Evolutionary conservation across 495 filamentous ascomycete species (phyloP), one percentile per base, ranked within the genome.

Genomic region (Daldinia loculata): DNA sequence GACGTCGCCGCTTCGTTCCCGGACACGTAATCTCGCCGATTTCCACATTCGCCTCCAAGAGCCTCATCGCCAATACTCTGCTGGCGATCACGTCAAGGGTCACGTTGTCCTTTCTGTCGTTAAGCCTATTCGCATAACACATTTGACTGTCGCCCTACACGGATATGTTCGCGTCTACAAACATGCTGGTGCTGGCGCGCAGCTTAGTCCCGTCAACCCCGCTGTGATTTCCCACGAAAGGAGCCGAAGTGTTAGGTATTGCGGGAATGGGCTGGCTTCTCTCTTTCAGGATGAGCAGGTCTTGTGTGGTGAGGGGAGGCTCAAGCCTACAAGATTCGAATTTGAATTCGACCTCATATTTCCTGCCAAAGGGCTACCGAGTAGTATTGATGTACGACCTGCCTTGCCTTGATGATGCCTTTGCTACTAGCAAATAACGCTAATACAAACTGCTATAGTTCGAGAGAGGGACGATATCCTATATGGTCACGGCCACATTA

Each of bases 221-320:
- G 82, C 71, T 68, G 77, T 81, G 60, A 76, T 74, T 51, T 75
- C 77, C 34, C 80, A 77, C 64, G 73, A 63, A 70, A 73, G 60
- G 70, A 80, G 89, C 82, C 67, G 83, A 81, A 48, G 85, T 84
- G 36, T 78, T 11, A 90, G 93, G 75, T 93, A 94, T 74, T 85
- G 89, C 76, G 91, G 91, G 34, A 92, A 94, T 82, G 94, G 94
- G 26, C 87, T 93, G 74, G 90, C 90, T 11, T 93, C 90, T 6
- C 80, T 99, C 45, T 98, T 98, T 72, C 91, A 95, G 78, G 94
- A 98, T 75, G 93, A 99, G 76, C 84, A 91, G 63, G 90, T 95
- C 15, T 85, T 98, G 39, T 97, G 94, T 75, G 95, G 94, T 24
- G 94, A 98, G 63, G 94, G 95, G 4, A 88, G 91, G 70, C 84